Conservation (phyloP, 495 filamentous ascomycete species). For the Apodospora peruviana region DNA sequence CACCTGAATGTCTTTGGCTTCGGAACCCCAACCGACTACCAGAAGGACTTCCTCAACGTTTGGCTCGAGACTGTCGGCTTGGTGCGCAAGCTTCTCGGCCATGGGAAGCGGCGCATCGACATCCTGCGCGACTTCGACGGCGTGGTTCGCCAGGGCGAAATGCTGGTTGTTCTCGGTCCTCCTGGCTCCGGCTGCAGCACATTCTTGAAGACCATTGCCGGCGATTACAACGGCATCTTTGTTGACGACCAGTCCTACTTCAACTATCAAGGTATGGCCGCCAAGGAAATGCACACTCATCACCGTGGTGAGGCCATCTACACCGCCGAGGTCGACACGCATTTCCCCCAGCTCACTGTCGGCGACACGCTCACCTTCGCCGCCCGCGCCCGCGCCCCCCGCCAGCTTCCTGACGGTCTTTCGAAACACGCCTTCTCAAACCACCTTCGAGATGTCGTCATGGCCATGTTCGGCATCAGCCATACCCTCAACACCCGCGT, state of each 20-base stretch:
- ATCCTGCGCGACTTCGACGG: constrained; percentile 77
- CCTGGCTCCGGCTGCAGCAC: constrained; percentile 77
- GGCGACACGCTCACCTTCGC: constrained; percentile 76
- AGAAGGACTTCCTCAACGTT: constrained; percentile 65
- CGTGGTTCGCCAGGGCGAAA: constrained; percentile 69
- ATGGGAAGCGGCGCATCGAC: constrained; percentile 58
- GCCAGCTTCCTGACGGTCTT: constrained; percentile 55
- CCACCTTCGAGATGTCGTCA: constrained; percentile 68
- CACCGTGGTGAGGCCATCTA: constrained; percentile 80
- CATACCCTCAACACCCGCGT: constrained; percentile 74
- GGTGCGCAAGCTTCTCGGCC: constrained; percentile 43
- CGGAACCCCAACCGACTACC: constrained; percentile 71
- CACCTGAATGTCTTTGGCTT: constrained; percentile 74
- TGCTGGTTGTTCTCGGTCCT: constrained; percentile 73
- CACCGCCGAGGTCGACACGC: constrained; percentile 72
- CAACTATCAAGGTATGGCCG: constrained; percentile 66
- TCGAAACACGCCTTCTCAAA: constrained; percentile 52
- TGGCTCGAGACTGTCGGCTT: constrained; percentile 50
- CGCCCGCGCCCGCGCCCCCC: constrained; percentile 60
- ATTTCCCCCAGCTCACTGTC: constrained; percentile 78
- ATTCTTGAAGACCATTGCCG: constrained; percentile 72
- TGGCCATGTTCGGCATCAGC: constrained; percentile 72
- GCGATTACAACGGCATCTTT: constrained; percentile 68
- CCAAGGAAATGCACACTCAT: constrained; percentile 57
- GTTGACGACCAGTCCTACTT: constrained; percentile 59